phyloP scores from a whole-genome alignment of 768 basidiomycete species.

The Hydnum rufescens region DNA sequence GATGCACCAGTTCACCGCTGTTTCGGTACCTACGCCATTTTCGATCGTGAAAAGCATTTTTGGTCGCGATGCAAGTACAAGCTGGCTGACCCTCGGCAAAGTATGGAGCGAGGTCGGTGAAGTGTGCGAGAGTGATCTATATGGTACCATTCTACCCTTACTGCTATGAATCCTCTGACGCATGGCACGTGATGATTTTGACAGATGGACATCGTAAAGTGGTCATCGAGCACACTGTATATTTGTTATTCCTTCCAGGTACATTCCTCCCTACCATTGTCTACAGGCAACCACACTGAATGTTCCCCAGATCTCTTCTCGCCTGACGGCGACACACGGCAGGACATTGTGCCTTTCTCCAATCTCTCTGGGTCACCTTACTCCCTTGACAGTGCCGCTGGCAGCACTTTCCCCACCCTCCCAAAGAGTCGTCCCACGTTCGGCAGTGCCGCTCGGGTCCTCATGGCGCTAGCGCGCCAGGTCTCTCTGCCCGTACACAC shows the following conservation, averaged over 20 bases:
- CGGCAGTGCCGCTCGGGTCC: not conserved
- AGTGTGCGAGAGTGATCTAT: conserved; percentile 58
- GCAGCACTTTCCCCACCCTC: conserved; percentile 3
- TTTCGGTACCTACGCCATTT: not conserved
- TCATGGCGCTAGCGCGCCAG: conserved; percentile 42
- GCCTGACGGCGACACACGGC: no score
- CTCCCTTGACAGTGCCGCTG: conserved; percentile 10
- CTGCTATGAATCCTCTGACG: no score
- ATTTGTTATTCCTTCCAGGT: conserved; percentile 55
- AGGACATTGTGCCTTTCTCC: no score
- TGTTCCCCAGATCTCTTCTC: conserved; percentile 11
- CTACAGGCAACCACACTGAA: conserved; percentile 13
- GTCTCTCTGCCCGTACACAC: conserved; percentile 52
- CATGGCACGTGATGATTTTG: not conserved
- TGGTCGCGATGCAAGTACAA: not conserved
- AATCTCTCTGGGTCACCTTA: not conserved
- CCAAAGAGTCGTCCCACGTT: conserved; percentile 17
- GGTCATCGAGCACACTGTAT: conserved; percentile 62
- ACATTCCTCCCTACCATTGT: conserved; percentile 22
- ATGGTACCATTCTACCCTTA: conserved; percentile 29
- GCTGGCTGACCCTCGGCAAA: conserved; percentile 14
- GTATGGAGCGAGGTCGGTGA: conserved; percentile 62
- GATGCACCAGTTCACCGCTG: not conserved
- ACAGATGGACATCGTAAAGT: conserved; percentile 54
- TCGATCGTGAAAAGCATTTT: not conserved